Evolutionary conservation across 2,329 filamentous ascomycete genomes (phyloP), one percentile per base, ranked within the genome.

Genomic region (Fusarium papillatum): DNA sequence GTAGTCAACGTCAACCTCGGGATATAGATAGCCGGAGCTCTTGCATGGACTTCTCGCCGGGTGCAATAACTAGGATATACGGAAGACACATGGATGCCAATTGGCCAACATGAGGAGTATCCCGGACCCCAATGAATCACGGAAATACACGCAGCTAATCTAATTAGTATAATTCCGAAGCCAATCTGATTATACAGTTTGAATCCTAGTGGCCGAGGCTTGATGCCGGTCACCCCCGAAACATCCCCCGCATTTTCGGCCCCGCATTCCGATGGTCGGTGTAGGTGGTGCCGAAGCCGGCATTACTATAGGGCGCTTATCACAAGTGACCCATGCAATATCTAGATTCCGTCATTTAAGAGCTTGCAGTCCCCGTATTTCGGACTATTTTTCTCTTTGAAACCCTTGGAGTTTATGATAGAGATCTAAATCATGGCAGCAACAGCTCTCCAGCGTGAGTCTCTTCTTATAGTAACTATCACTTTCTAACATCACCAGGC

Each of bases 401-500:
- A 22, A n/a, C 59, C 13, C 3, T 19, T 41, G 17, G 22, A 26
- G 9, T 38, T 22, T 29, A 26, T 53, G 17, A 14, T 19, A 36
- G 65, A 36, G 65, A 19, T 13, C 55, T 26, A 38, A 22, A 66
- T 19, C 19, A 79, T 79, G 78, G 76, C 76, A 39, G 69, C 77
- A 68, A 38, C 78, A 63, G 46, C 69, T 62, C 75, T 79, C 34
- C 78, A 79, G 61, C 78, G 78, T 73, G 67, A 70, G n/a, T n/a
- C 36, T 60, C 31, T 22, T 43, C 13, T 6, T 38, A 5, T n/a
- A n/a, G 9, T n/a, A 14, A 43, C 11, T 11, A 6, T 50, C 53
- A 57, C 41, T 34, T 22, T 19, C 43, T 57, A 38, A 34, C 57
- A 62, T 55, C 17, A 10, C 24, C 26, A 91, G 90, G 90, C 81